Evolutionary conservation across 2,329 filamentous ascomycete species (phyloP).

Genomic region (Aspergillus neoniger): DNA sequence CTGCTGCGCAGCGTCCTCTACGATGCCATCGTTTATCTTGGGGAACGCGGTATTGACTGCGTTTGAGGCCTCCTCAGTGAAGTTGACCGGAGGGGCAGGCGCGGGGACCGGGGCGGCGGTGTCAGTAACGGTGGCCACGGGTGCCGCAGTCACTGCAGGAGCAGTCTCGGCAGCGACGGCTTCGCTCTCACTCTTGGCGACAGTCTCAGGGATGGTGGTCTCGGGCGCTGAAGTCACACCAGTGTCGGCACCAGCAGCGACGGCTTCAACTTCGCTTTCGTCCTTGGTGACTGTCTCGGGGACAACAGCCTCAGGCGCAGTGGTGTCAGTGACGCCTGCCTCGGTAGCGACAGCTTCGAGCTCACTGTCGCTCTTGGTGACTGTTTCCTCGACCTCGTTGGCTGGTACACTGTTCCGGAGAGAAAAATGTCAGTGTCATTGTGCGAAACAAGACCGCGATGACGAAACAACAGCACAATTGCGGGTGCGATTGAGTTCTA

Average conservation of each 20-base stretch:
- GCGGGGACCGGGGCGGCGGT: constrained; percentile 14
- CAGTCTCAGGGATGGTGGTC: constrained; percentile 17
- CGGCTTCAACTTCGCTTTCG: background rate
- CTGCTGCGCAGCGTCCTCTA: constrained; percentile 16
- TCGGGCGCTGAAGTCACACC: constrained; percentile 5
- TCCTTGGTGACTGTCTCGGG: constrained; percentile 14
- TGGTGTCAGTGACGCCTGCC: constrained; percentile 8
- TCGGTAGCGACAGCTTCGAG: constrained; percentile 17
- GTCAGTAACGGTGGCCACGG: constrained; percentile 24
- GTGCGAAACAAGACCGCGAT: background rate
- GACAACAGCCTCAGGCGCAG: constrained; percentile 9
- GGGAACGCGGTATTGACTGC: constrained; percentile 10
- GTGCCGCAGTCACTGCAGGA: constrained; percentile 15
- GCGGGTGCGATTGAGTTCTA: constrained; percentile 11
- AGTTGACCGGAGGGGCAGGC: constrained; percentile 14
- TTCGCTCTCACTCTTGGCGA: constrained; percentile 23
- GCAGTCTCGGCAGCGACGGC: constrained; percentile 17
- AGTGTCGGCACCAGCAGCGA: constrained; percentile 11
- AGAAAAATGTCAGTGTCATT: constrained; percentile 1
- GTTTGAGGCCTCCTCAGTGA: constrained; percentile 14
- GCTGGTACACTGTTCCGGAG: background rate
- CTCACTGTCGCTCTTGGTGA: background rate
- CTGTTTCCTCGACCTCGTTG: constrained; percentile 16
- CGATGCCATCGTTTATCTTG: constrained; percentile 8
- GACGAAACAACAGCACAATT: constrained; percentile 11